Percentiles rank a stretch among this genome's conserved stretches.
Conservation (phyloP, 768 basidiomycete species). For the Coprinopsis strossmayeri region DNA sequence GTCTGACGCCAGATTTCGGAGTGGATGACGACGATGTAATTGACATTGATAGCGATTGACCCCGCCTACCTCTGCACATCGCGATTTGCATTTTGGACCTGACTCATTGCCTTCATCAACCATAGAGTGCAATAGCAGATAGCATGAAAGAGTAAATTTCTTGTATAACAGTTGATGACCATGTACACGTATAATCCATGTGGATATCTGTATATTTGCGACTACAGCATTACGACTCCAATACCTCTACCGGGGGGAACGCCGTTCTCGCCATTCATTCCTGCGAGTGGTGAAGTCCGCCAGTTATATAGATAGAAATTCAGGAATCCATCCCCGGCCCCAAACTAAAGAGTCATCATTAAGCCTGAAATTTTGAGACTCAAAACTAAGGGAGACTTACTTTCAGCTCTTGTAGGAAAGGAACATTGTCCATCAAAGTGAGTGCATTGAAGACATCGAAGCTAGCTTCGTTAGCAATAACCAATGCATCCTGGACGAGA, state of each 20-base stretch:
- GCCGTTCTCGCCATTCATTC: conserved; percentile 47
- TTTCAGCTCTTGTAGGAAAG: conserved; percentile 79
- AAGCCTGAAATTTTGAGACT: background rate
- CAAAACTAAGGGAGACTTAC: conserved; percentile 29
- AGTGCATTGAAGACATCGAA: conserved; percentile 98
- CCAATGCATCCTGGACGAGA: conserved; percentile 74
- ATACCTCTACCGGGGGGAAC: conserved; percentile 70
- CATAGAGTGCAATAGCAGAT: no score
- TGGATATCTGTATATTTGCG: background rate
- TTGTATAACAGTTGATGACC: conserved; percentile 2
- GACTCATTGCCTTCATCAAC: no score
- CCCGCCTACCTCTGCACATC: no score
- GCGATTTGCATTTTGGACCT: conserved; percentile 7
- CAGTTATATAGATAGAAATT: conserved; percentile 96
- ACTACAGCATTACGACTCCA: conserved; percentile 90
- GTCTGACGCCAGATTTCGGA: conserved; percentile 75
- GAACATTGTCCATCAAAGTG: conserved; percentile 89
- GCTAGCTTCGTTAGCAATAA: conserved; percentile 73
- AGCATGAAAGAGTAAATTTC: background rate
- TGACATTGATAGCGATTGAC: conserved; percentile 62
- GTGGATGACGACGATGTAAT: conserved; percentile 82
- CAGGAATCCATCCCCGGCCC: conserved; percentile 84
- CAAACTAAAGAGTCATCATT: conserved; percentile 54
- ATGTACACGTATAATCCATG: background rate
- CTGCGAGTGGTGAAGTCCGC: conserved; percentile 76